Base-by-base conservation (phyloP, 495 filamentous ascomycete species). In the Lasiosphaeria hispida region DNA sequence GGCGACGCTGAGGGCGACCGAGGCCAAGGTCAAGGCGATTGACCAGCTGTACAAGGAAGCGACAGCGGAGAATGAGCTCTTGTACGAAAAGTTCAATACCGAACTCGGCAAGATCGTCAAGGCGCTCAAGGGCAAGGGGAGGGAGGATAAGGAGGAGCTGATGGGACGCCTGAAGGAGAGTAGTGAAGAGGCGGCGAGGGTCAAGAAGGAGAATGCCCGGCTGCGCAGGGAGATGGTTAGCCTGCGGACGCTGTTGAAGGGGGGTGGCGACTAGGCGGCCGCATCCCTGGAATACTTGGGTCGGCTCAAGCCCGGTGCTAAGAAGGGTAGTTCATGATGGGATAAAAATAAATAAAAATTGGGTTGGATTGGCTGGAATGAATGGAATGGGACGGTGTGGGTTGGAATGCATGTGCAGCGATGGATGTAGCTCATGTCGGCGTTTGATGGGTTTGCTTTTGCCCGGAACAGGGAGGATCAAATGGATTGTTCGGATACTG, bases 81-180 rank as follows among this genome's bases (percentile, higher is more conserved):
- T 97, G 39, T 97, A 97, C 69, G 89, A 92, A 62, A 88, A 87
- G 60, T 96, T 97, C 76, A 96, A 97, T 62, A 80, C 84, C 19
- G 94, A 98, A 68, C 73, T 98, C 45, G 88, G 82, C 52, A 92
- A 90, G 77, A 87, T 97, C 53, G 78, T 90, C 15, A 87, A 83
- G 64, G 87, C 85, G 8, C 80, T 94, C 36, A 83, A 78, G 70
- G 77, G 77, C 13, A 87, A 87, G 65, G 80, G 80, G 5, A 85
- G 87, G 18, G 87, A 86, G 38, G 88, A 84, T 0, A 88, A 89
- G 62, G 86, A 89, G 59, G 88, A 90, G 61, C 62, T 95, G 56
- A 73, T 87, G 64, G 74, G 69, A n/a, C 80, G 85, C 63, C 64
- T 96, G 61, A 82, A 78, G 60, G 87, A 85, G 52, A 75, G 75